A percentile compares a stretch with the other conserved stretches of the same genome.
Evolutionary conservation across 495 filamentous ascomycete species (phyloP).

Genomic region (Xanthoparmelia taractica): DNA sequence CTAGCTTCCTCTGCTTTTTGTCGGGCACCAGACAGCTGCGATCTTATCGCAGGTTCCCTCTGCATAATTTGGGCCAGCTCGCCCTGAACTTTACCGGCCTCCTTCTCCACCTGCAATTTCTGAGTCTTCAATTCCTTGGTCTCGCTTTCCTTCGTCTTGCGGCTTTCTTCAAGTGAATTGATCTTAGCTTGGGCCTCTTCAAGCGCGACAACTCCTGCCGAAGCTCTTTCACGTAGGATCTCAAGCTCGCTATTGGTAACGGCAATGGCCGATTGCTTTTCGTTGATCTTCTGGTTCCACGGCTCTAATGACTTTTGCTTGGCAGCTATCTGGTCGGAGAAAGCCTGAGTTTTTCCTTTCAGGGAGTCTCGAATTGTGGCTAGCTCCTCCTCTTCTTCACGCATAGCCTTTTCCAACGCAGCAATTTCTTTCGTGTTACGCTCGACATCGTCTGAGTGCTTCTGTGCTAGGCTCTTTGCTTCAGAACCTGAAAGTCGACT

Average conservation of each 20-base stretch:
- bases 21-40: constrained; percentile 75
- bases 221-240: constrained; percentile 80
- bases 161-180: constrained; percentile 57
- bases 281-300: constrained; percentile 93
- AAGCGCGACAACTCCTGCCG: constrained; percentile 72
- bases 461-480: constrained; percentile 66
- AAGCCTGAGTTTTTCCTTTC: constrained; percentile 89
- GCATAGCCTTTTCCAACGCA: constrained; percentile 64
- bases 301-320: constrained; percentile 95
- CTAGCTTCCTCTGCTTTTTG: constrained; percentile 94
- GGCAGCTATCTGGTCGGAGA: constrained; percentile 81
- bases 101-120: constrained; percentile 62
- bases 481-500: constrained; percentile 63
- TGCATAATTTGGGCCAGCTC: constrained; percentile 63
- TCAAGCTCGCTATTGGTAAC: constrained; percentile 91
- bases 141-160: constrained; percentile 61
- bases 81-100: constrained; percentile 58
- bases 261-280: constrained; percentile 86
- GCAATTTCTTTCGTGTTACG: constrained; percentile 62
- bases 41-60: constrained; percentile 71
- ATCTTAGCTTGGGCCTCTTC: constrained; percentile 82
- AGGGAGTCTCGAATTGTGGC: constrained; percentile 69
- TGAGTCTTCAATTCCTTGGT: constrained; percentile 67
- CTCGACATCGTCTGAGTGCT: constrained; percentile 68
- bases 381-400: constrained; percentile 73